Evolutionary conservation across 305 asterid genomes (phyloP), one percentile per base, ranked within the genome.

Genomic region (Fraxinus greggii): DNA sequence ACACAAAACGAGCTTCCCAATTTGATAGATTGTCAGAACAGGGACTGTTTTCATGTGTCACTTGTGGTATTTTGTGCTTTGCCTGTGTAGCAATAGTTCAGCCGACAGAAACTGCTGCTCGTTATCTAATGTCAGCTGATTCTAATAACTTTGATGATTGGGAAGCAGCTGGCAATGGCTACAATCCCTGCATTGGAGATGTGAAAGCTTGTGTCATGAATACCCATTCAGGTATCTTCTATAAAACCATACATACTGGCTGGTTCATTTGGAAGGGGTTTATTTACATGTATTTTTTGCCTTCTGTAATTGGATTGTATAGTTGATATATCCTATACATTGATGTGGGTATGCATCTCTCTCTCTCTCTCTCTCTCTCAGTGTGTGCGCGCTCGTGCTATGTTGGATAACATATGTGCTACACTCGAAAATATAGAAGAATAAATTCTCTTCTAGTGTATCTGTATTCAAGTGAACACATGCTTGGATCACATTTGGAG

Each of bases 61-160:
- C 98, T 84, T 97, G 99, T 88, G 99, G 99, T 89, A 92, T 97
- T 83, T 87, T 97, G 87, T 97, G 99, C 88, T 97, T 90, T 84
- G 89, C 97, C 63, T 97, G 97, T 87, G 98, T 89, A 42, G 99
- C 98, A 59, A 88, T 97, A 75, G 87, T 97, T 82, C 96, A 88
- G 82, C 99, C 99, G 2, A 97, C 92, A 63, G 93, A 91, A 81
- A 91, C 86, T 38, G 93, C 99, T 48, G 89, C 94, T 21, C 87
- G 40, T 81, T 88, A 91, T 88, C 84, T 97, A 84, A 85, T 86
- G 84, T 91, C 99, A 79, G 93, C 95, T 85, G 98, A 97, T 87
- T 89, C 89, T 86, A 86, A 87, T 83, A 51, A 74, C 77, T 90
- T 93, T 77, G 86, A 76, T 89, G 84, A 85, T 76, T 87, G 91